Evolutionary conservation across 2,329 filamentous ascomycete genomes (phyloP).

Genomic region (Ascochyta koolunga): DNA sequence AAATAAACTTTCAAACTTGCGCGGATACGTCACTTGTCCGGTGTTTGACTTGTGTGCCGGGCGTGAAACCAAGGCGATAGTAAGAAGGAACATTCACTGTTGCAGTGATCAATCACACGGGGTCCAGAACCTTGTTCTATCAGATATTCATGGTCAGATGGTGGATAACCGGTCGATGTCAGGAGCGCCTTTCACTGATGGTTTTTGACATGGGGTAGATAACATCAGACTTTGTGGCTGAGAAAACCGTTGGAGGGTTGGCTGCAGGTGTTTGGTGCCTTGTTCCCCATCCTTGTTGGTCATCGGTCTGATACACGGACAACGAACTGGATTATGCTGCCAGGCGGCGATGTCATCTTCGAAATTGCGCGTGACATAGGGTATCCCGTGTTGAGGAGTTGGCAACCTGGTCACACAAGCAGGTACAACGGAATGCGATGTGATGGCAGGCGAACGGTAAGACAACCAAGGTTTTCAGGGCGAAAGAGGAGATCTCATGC

Average conservation of each 20-base stretch:
- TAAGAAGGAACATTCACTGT: not conserved
- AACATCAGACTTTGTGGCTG: conserved; percentile 4
- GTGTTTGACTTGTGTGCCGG: conserved; percentile 3
- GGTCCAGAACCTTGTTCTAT: not conserved
- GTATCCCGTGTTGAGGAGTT: not conserved
- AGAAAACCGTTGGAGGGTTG: not conserved
- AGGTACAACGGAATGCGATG: conserved; percentile 7
- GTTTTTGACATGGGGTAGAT: conserved; percentile 9
- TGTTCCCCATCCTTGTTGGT: not conserved
- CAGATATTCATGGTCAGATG: not conserved
- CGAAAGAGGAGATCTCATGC: not conserved
- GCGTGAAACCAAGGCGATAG: not conserved
- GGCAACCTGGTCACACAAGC: conserved; percentile 1
- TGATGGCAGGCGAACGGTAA: conserved; percentile 1
- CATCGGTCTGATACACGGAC: not conserved
- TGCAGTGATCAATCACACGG: not conserved
- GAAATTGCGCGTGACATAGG: conserved; percentile 10
- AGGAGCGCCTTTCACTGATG: conserved; percentile 1
- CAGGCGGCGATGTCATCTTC: conserved; percentile 5
- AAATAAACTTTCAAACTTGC: conserved; percentile 3
- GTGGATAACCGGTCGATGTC: conserved; percentile 2
- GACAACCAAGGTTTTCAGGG: not conserved
- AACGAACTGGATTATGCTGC: conserved; percentile 1
- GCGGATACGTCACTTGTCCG: conserved; percentile 5
- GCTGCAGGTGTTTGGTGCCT: not conserved